phyloP scores from a whole-genome alignment of 1,139 yeast species.

The Pichia inconspicua region DNA sequence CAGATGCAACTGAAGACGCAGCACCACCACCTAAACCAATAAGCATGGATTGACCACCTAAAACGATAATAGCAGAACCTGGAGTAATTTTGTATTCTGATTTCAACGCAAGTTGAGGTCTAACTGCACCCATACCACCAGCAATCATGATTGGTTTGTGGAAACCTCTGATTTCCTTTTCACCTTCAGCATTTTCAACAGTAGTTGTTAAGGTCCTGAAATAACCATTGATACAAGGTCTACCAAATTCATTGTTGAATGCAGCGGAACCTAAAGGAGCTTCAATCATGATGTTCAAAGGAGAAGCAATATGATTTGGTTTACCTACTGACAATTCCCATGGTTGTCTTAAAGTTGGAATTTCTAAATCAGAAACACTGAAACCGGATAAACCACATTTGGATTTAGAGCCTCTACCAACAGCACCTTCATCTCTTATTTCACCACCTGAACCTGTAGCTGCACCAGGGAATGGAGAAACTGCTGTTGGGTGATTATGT shows the following conservation, averaged over 20 bases:
- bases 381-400: slow-evolving; percentile 95
- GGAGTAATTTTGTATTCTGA: slow-evolving; percentile 76
- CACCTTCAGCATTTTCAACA: slow-evolving; percentile 53
- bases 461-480: slow-evolving; percentile 98
- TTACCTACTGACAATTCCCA: slow-evolving; percentile 91
- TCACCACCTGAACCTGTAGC: slow-evolving; percentile 99
- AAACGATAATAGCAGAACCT: slow-evolving; percentile 84
- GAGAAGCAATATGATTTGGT: slow-evolving; percentile 88
- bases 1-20: slow-evolving; percentile 90
- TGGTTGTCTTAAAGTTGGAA: slow-evolving; percentile 82
- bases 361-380: slow-evolving; percentile 82
- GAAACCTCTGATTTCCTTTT: slow-evolving; percentile 82
- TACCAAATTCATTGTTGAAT: slow-evolving; percentile 96
- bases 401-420: slow-evolving; percentile 95
- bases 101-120: slow-evolving; percentile 89
- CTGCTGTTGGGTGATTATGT: slow-evolving; percentile 98
- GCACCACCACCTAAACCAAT: slow-evolving; percentile 99
- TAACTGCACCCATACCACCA: slow-evolving; percentile 96
- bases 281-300: slow-evolving; percentile 91
- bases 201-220: slow-evolving; percentile 89
- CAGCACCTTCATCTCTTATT: slow-evolving; percentile 99
- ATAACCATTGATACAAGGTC: slow-evolving; percentile 96
- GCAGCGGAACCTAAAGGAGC: slow-evolving; percentile 99
- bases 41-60: slow-evolving; percentile 98
- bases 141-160: slow-evolving; percentile 99